A percentile compares a stretch with the other conserved stretches of the same genome.
Evolutionary conservation across 1,284 basidiomycete species (phyloP).

Genomic region (Xerocomus minutiporus): DNA sequence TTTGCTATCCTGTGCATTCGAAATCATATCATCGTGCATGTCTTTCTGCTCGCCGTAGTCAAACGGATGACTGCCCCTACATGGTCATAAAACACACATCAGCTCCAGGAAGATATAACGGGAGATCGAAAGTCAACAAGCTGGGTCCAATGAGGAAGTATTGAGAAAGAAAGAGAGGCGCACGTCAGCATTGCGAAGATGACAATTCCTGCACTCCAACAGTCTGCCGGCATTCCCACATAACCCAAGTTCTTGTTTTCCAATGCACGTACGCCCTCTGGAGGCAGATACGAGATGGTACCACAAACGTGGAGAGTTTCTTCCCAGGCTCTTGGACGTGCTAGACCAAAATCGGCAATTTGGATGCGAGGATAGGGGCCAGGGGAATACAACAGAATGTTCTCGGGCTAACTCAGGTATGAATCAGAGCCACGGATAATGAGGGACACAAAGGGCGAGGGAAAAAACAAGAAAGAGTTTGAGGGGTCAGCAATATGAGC

Average conservation of each 20-base stretch:
- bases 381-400: slow-evolving; percentile 71
- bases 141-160: not conserved
- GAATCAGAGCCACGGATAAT: not conserved
- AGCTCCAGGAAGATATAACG: slow-evolving; percentile 1
- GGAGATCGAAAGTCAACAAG: not conserved
- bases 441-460: not conserved
- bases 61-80: slow-evolving; percentile 70
- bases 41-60: slow-evolving; percentile 48
- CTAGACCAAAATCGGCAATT: slow-evolving; percentile 84
- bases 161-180: slow-evolving; percentile 26
- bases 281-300: slow-evolving; percentile 80
- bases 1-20: slow-evolving; percentile 7
- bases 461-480: not conserved
- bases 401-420: slow-evolving; percentile 61
- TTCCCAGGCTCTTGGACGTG: slow-evolving; percentile 73
- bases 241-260: slow-evolving; percentile 70
- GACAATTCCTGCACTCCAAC: slow-evolving; percentile 78
- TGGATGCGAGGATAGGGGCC: slow-evolving; percentile 78
- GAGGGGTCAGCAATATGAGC: not conserved
- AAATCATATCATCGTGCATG: slow-evolving; percentile 7
- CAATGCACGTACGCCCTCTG: slow-evolving; percentile 73
- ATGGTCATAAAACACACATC: slow-evolving; percentile 8
- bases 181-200: slow-evolving; percentile 79
- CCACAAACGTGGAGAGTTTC: slow-evolving; percentile 78
- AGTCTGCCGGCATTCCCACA: slow-evolving; percentile 75